Evolutionary conservation across 2,329 filamentous ascomycete species (phyloP), one percentile per base, ranked within the genome.

Genomic region (Penicillium sp.): DNA sequence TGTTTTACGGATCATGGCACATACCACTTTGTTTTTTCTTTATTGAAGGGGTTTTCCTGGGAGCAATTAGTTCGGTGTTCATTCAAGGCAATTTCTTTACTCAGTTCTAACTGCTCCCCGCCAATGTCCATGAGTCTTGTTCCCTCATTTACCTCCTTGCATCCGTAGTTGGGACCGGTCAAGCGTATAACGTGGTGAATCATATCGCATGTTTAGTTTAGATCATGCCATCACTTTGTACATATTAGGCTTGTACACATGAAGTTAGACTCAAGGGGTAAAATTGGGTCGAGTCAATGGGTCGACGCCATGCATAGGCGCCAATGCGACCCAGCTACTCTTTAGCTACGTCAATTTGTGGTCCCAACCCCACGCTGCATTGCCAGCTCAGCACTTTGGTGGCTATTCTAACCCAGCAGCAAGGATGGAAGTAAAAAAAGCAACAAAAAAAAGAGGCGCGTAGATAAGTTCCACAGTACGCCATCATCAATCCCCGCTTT

Each of bases 31-130:
- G 59, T 58, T 64, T 60, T 52, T 60, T 60, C 58, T 60, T 55
- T 39, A 13, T n/a, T 29, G 35, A 48, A 48, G 41, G 47, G 50
- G 51, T 55, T 57, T 54, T 58, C 56, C 60, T 53, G 46, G 67
- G 67, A 63, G 65, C 63, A 62, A 64, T 62, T 67, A 68, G 63
- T 63, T 65, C 60, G 65, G 68, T 62, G 62, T 65, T 61, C 38
- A 63, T 61, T 61, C 57, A 67, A 68, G 62, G 68, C 66, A 68
- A 65, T 69, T 61, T 59, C 53, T 53, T 61, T 62, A 58, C 58
- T 61, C 62, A 58, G 62, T 64, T 65, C 64, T 65, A 63, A 65
- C 56, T 63, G 66, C 67, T 70, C 69, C 62, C 57, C 48, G 47
- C 53, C 57, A 61, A 66, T 63, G 59, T 60, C 62, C 61, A 63